Evolutionary conservation across 805 yeast species (phyloP).

Genomic region (Saccharomycopsis sp.): DNA sequence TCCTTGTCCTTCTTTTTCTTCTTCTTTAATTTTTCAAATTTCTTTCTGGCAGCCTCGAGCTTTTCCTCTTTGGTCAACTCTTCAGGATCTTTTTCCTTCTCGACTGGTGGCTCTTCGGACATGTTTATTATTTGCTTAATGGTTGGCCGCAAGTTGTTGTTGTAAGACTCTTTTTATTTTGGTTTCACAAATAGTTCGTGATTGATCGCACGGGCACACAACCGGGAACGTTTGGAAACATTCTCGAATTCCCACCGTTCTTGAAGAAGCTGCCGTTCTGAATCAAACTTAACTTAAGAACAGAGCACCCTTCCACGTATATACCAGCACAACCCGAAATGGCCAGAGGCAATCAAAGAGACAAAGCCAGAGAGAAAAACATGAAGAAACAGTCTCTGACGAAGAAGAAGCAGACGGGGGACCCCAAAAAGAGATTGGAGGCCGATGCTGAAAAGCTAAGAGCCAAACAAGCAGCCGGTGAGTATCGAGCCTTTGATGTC

Average conservation of each 20-base stretch:
- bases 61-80: slow-evolving; percentile 44
- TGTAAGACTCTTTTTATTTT: no score
- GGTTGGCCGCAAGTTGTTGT: no score
- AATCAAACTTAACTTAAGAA: no score
- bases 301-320: no score
- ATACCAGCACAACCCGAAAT: no score
- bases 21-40: slow-evolving; percentile 28
- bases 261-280: no score
- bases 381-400: slow-evolving; percentile 65
- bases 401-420: slow-evolving; percentile 70
- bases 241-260: no score
- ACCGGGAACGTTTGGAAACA: no score
- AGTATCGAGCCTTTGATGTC: slow-evolving; percentile 30
- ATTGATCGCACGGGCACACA: no score
- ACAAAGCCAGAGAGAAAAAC: slow-evolving; percentile 83
- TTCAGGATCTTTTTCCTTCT: slow-evolving; percentile 24
- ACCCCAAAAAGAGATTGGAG: slow-evolving; percentile 78
- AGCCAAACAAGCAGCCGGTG: slow-evolving; percentile 77
- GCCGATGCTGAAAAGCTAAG: slow-evolving; percentile 86
- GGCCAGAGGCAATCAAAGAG: slow-evolving; percentile 98
- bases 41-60: slow-evolving; percentile 66
- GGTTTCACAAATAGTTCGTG: no score
- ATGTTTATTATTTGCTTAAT: slow-evolving; percentile 18
- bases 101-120: slow-evolving; percentile 29
- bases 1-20: slow-evolving; percentile 17